Evolutionary conservation across 345 rosid species (phyloP).

Genomic region (Durio zibethinus): DNA sequence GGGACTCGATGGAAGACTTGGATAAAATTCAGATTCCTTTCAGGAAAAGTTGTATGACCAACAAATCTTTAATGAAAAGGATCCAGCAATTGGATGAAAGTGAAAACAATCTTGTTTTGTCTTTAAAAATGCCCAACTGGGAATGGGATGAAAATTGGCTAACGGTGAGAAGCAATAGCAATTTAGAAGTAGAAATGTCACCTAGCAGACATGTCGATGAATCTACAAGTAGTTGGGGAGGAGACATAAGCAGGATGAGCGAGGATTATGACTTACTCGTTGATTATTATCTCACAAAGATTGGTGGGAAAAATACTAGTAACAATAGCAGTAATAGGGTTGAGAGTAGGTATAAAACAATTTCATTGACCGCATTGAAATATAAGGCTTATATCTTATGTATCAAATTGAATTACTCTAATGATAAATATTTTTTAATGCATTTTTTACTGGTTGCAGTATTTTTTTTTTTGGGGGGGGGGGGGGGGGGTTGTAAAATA

Average conservation of each 20-base stretch:
- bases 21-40: conserved; percentile 12
- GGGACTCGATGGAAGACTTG: conserved; percentile 29
- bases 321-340: background rate
- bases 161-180: conserved; percentile 37
- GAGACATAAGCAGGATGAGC: background rate
- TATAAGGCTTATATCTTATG: background rate
- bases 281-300: background rate
- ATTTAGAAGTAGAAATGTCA: background rate
- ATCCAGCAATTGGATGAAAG: conserved; percentile 32
- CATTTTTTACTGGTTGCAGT: background rate
- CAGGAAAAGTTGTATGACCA: background rate
- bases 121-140: conserved; percentile 24
- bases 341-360: background rate
- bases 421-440: background rate
- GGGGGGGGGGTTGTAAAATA: too few relatives aligned
- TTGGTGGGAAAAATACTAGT: background rate
- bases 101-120: background rate
- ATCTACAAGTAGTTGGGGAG: background rate
- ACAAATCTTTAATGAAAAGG: conserved; percentile 28
- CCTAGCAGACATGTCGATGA: background rate
- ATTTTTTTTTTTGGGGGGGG: too few relatives aligned
- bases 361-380: conserved; percentile 2
- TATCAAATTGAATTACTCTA: background rate
- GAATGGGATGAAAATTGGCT: conserved; percentile 42
- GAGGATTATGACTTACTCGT: conserved; percentile 4